Conservation (phyloP, 2,329 filamentous ascomycete genomes). For the Huntiella moniliformis region DNA sequence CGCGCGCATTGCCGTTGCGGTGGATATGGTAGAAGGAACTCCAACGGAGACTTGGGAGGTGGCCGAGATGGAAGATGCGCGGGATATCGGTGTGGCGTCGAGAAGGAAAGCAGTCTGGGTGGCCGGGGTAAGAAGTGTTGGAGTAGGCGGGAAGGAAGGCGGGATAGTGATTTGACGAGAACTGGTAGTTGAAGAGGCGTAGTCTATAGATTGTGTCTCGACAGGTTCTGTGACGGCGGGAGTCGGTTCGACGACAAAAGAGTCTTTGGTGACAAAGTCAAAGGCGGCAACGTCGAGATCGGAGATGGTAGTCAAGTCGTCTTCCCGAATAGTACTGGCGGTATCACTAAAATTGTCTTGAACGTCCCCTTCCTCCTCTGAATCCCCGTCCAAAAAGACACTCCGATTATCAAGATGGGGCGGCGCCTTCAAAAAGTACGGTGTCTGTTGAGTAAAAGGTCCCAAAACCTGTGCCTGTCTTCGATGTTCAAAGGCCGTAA, state of each 20-base stretch:
- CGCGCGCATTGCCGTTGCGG: conserved; percentile 7
- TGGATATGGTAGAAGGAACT: not conserved
- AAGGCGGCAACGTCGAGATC: no score
- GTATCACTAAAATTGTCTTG: no score
- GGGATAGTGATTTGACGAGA: not conserved
- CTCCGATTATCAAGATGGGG: no score
- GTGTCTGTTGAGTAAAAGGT: no score
- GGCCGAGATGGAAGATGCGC: not conserved
- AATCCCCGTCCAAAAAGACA: no score
- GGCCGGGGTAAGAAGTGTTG: not conserved
- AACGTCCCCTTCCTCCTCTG: no score
- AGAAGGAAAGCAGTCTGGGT: not conserved
- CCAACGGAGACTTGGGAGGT: not conserved
- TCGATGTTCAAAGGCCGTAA: not conserved
- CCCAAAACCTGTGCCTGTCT: not conserved
- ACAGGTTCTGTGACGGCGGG: not conserved
- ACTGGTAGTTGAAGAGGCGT: not conserved
- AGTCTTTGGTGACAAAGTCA: no score
- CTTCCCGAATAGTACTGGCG: no score
- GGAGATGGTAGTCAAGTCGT: no score
- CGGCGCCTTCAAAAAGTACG: no score
- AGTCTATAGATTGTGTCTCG: no score
- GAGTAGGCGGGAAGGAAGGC: not conserved
- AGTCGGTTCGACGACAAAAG: not conserved
- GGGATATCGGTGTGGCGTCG: not conserved